Conservation (phyloP, 108 stramenopile genomes). For the Fragilaria crotonensis region DNA sequence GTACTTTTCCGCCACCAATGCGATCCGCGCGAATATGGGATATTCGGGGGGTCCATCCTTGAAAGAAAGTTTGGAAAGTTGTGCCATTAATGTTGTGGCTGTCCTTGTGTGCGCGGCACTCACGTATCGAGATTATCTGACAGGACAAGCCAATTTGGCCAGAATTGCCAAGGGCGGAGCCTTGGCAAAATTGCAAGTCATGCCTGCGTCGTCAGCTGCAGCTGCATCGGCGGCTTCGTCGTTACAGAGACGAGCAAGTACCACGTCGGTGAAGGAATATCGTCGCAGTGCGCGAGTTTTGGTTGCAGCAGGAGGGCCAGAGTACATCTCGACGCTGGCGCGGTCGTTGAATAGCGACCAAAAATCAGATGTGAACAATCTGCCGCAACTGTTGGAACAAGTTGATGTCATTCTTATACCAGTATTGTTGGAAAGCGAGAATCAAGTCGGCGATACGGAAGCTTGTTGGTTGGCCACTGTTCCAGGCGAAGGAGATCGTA, state of each 20-base stretch:
- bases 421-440: slow-evolving; percentile 45
- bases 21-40: slow-evolving; percentile 46
- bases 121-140: slow-evolving; percentile 49
- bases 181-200: slow-evolving; percentile 55
- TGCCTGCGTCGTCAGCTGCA: slow-evolving; percentile 29
- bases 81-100: slow-evolving; percentile 66
- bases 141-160: slow-evolving; percentile 61
- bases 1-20: slow-evolving; percentile 60
- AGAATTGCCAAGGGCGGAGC: slow-evolving; percentile 66
- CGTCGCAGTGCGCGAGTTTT: slow-evolving; percentile 58
- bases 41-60: slow-evolving; percentile 51
- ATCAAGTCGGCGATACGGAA: slow-evolving; percentile 34
- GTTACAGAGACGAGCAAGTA: slow-evolving; percentile 11
- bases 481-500: slow-evolving; percentile 42
- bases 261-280: slow-evolving; percentile 39
- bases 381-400: slow-evolving; percentile 41
- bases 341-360: slow-evolving; percentile 68
- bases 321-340: slow-evolving; percentile 57
- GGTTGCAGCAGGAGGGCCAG: slow-evolving; percentile 63
- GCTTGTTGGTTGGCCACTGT: slow-evolving; percentile 35
- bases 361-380: slow-evolving; percentile 56
- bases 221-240: too few relatives aligned
- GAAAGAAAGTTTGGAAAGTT: slow-evolving; percentile 45
- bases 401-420: slow-evolving; percentile 70
- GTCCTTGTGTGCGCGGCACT: slow-evolving; percentile 46